Conservation (phyloP, 192 early-diverging fungal genomes). For the Backusella mclennaniae region DNA sequence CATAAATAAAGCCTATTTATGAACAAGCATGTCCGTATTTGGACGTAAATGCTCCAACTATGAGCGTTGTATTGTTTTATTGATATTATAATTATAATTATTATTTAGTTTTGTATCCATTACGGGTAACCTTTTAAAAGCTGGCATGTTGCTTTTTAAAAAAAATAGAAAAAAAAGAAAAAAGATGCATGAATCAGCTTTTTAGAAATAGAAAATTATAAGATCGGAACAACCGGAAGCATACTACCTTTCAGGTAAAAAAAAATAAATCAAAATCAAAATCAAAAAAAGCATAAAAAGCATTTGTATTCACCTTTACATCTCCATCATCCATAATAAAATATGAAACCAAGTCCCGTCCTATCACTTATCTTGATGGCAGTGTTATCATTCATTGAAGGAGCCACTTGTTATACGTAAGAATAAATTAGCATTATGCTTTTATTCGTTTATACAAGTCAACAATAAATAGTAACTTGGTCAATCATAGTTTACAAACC, state of each 20-base stretch:
- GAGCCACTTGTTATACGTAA: neutral
- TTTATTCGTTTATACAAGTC: too few relatives aligned
- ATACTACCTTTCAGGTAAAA: too few relatives aligned
- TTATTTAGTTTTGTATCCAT: neutral
- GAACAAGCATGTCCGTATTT: neutral
- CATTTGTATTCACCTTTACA: neutral
- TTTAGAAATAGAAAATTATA: too few relatives aligned
- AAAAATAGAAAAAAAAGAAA: constrained; percentile 5
- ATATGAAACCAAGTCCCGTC: neutral
- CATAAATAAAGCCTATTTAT: neutral
- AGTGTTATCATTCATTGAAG: neutral
- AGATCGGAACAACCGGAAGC: too few relatives aligned
- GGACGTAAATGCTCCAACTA: neutral
- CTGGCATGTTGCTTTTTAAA: neutral
- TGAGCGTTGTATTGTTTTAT: neutral
- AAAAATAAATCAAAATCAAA: too few relatives aligned
- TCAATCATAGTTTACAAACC: too few relatives aligned
- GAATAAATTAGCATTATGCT: neutral
- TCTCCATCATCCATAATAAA: neutral
- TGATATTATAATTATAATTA: neutral
- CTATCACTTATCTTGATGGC: neutral
- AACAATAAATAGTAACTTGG: too few relatives aligned
- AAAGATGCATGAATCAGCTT: neutral
- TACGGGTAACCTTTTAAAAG: neutral
- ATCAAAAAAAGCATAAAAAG: too few relatives aligned